phyloP scores from a whole-genome alignment of 225 moss, liverwort and hornwort genomes.

The Sphagnum tenellum region DNA sequence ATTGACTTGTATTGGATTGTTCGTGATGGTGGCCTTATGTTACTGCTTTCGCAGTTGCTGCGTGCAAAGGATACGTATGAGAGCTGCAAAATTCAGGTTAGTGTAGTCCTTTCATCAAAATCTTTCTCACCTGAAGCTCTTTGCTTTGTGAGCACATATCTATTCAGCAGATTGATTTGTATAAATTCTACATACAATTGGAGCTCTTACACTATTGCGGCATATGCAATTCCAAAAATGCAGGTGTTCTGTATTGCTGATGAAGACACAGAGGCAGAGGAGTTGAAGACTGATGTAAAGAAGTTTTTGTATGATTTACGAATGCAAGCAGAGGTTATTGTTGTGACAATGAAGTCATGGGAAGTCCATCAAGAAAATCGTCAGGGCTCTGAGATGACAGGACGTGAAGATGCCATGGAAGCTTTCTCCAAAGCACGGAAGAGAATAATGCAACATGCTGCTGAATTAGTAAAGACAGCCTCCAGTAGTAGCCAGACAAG shows the following conservation, averaged over 20 bases:
- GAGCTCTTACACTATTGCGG: neutral
- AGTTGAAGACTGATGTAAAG: conserved; percentile 90
- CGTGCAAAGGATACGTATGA: conserved; percentile 95
- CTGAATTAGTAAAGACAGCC: conserved; percentile 19
- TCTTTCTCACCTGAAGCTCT: neutral
- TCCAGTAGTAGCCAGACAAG: conserved; percentile 20
- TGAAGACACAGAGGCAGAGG: conserved; percentile 95
- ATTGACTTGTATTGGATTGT: conserved; percentile 99
- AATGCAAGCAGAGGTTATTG: conserved; percentile 96
- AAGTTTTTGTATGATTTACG: conserved; percentile 95
- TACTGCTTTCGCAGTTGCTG: conserved; percentile 92
- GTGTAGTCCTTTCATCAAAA: neutral
- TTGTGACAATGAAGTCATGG: conserved; percentile 97
- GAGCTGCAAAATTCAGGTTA: conserved; percentile 93
- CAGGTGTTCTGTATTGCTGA: conserved; percentile 98
- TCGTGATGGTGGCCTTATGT: conserved; percentile 97
- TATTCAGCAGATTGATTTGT: no score
- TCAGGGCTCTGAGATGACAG: conserved; percentile 39
- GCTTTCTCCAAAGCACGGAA: conserved; percentile 80
- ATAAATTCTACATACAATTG: neutral
- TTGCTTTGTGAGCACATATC: neutral
- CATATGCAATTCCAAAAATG: neutral
- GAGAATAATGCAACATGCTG: conserved; percentile 51
- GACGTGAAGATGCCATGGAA: conserved; percentile 79
- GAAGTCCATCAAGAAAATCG: conserved; percentile 81